These are phyloP conservation scores for Blastocystis hominis DNA, from an alignment of 352 stramenopile genomes.

Conservation along the genomic window DNA sequence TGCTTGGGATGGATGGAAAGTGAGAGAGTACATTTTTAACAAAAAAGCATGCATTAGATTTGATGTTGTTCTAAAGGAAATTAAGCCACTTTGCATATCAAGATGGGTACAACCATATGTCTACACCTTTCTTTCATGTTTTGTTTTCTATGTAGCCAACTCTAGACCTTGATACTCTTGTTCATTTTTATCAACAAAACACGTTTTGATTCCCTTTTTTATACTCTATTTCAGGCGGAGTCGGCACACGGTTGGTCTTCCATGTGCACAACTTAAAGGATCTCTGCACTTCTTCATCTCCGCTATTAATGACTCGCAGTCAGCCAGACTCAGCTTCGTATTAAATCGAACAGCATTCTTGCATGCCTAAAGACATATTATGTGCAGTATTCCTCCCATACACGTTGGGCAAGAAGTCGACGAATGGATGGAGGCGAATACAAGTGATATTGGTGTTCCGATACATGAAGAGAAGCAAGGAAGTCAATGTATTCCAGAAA, in stretches of 20 bases:
- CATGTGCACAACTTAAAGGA: neutral
- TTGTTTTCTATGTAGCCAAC: too few relatives aligned
- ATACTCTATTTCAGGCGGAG: too few relatives aligned
- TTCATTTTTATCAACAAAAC: too few relatives aligned
- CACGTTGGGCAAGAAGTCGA: neutral
- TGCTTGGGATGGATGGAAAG: too few relatives aligned
- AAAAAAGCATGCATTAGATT: too few relatives aligned
- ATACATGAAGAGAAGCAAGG: neutral
- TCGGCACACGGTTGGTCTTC: neutral
- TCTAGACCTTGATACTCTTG: too few relatives aligned
- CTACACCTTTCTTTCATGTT: too few relatives aligned
- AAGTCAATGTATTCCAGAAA: neutral
- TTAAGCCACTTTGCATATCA: too few relatives aligned
- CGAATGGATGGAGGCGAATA: neutral
- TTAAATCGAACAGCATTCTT: neutral
- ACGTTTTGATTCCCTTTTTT: too few relatives aligned
- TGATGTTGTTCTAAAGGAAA: too few relatives aligned
- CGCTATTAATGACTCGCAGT: neutral
- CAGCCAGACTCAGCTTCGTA: neutral
- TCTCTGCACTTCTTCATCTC: neutral
- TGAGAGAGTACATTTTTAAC: too few relatives aligned
- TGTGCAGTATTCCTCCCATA: neutral
- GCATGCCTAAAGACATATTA: neutral
- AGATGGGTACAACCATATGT: too few relatives aligned
- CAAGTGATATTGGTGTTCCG: neutral